phyloP scores from a whole-genome alignment of 306 rosid species.

The Citrullus mucosospermus region DNA sequence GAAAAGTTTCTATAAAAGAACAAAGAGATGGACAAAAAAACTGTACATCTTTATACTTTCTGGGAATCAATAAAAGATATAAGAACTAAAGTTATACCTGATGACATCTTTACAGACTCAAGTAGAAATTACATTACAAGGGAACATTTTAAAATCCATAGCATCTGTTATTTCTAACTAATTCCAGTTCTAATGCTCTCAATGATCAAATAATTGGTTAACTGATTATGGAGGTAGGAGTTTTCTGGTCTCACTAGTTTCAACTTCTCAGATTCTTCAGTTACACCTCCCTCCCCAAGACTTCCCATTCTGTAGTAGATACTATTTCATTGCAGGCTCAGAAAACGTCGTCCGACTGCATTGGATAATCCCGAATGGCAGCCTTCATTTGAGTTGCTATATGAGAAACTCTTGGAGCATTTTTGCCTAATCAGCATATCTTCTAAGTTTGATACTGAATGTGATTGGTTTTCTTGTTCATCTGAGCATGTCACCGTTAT shows the following conservation, averaged over 20 bases:
- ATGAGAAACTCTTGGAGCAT: not conserved
- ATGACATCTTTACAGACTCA: not conserved
- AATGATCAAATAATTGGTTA: not conserved
- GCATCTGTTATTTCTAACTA: not conserved
- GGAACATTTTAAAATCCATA: not conserved
- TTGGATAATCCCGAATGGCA: not conserved
- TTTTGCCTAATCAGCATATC: not conserved
- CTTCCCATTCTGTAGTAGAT: not conserved
- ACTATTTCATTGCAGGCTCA: not conserved
- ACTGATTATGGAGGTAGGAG: not conserved
- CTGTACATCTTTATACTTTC: not conserved
- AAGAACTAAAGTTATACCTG: not conserved
- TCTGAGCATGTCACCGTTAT: constrained; percentile 72
- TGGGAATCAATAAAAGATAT: not conserved
- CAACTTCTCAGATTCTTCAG: not conserved
- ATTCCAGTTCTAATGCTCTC: not conserved
- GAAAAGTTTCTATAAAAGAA: not conserved
- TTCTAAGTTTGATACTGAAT: not conserved
- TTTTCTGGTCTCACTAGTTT: not conserved
- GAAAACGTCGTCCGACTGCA: not conserved
- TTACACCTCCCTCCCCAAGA: not conserved
- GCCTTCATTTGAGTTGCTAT: not conserved
- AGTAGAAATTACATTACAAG: not conserved
- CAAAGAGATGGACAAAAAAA: not conserved
- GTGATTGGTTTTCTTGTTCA: constrained; percentile 19